Percentiles rank a stretch among this genome's conserved stretches.
These are phyloP conservation scores for Fusarium verrucosum DNA, from an alignment of 2,329 filamentous ascomycete genomes.

Conservation along the genomic window DNA sequence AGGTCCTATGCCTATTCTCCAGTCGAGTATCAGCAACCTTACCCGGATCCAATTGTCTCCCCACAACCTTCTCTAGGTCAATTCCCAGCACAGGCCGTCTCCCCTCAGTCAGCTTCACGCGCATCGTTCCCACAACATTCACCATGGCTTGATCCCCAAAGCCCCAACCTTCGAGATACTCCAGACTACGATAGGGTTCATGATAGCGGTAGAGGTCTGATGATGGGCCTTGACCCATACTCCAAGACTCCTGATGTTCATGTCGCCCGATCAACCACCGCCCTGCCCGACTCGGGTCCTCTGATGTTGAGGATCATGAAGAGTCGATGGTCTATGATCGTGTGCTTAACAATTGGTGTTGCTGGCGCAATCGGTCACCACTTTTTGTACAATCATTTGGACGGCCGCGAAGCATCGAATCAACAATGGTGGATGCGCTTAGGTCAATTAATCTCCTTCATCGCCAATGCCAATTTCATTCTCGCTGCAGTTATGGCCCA, in stretches of 20 bases:
- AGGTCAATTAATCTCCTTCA: conserved; percentile 21
- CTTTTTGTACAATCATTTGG: conserved; percentile 12
- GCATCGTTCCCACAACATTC: neutral
- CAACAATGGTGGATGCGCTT: conserved; percentile 29
- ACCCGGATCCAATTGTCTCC: neutral
- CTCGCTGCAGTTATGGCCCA: conserved; percentile 24
- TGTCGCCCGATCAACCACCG: neutral
- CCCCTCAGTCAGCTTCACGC: neutral
- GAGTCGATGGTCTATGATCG: conserved; percentile 30
- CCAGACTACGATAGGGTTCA: conserved; percentile 4
- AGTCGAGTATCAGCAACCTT: conserved; percentile 1
- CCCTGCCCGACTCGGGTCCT: neutral
- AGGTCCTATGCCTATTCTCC: neutral
- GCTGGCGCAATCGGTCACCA: conserved; percentile 9
- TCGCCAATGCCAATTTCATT: conserved; percentile 25
- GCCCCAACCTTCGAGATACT: conserved; percentile 17
- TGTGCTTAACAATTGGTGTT: conserved; percentile 11
- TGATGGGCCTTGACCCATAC: neutral
- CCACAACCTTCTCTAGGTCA: conserved; percentile 3
- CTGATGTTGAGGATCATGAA: conserved; percentile 14
- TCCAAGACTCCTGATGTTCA: neutral
- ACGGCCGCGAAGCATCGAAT: conserved; percentile 10
- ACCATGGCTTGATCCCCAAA: conserved; percentile 22
- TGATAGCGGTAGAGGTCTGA: conserved; percentile 8
- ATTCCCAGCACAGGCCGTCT: neutral